These are phyloP conservation scores for Viridothelium virens DNA, from an alignment of 495 filamentous ascomycete genomes.

Conservation along the genomic window DNA sequence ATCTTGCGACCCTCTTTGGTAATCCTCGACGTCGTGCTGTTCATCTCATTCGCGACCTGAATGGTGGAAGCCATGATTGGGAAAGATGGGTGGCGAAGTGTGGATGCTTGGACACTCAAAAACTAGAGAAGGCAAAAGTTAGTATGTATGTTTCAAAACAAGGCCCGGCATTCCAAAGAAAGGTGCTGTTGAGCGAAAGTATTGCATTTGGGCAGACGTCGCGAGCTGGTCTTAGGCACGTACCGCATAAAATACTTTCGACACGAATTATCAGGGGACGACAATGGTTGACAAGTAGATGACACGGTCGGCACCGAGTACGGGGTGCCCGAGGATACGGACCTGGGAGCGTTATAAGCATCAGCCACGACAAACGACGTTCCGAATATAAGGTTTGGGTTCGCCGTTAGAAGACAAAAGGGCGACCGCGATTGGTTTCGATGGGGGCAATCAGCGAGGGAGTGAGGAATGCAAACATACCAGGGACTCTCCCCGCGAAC, in stretches of 20 bases:
- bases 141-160: background rate
- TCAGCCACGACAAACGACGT: background rate
- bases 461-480: slow-evolving; percentile 10
- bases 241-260: background rate
- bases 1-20: slow-evolving; percentile 75
- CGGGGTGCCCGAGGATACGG: slow-evolving; percentile 7
- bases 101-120: background rate
- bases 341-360: slow-evolving; percentile 9
- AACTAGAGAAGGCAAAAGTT: background rate
- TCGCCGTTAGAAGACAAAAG: background rate
- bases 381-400: slow-evolving; percentile 8
- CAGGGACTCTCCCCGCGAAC: slow-evolving; percentile 1
- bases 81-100: background rate
- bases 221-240: background rate
- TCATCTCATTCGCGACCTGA: slow-evolving; percentile 51
- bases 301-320: background rate
- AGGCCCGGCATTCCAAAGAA: too few relatives aligned
- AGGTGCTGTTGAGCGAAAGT: background rate
- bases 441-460: background rate
- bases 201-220: background rate
- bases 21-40: slow-evolving; percentile 50
- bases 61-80: slow-evolving; percentile 23
- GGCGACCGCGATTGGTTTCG: background rate
- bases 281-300: background rate
- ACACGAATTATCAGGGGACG: background rate